Evolutionary conservation across 2,329 filamentous ascomycete genomes (phyloP).

Genomic region (Allantophomopsis cytisporea): DNA sequence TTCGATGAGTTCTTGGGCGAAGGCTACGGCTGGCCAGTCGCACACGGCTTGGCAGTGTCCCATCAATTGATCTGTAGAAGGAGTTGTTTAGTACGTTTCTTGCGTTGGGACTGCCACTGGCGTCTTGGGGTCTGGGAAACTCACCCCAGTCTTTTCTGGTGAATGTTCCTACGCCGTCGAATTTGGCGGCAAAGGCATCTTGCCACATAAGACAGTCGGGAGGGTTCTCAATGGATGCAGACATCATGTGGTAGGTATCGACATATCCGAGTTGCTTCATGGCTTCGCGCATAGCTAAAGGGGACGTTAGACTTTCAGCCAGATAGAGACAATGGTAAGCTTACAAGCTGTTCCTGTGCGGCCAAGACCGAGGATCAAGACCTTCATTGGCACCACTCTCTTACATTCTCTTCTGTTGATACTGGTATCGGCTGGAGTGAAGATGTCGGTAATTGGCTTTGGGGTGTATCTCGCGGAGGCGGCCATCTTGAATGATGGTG

Average conservation of each 20-base stretch:
- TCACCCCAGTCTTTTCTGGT: slow-evolving; percentile 48
- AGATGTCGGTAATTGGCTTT: slow-evolving; percentile 41
- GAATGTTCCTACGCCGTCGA: slow-evolving; percentile 44
- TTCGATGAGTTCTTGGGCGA: slow-evolving; percentile 56
- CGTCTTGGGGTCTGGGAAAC: too few relatives aligned
- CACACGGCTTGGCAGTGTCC: slow-evolving; percentile 54
- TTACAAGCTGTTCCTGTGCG: slow-evolving; percentile 59
- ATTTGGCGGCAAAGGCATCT: slow-evolving; percentile 51
- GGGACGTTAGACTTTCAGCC: neutral
- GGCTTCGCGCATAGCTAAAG: slow-evolving; percentile 45
- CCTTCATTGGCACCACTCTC: slow-evolving; percentile 57
- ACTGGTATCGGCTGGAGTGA: slow-evolving; percentile 47
- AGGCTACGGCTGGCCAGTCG: slow-evolving; percentile 55
- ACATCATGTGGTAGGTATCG: slow-evolving; percentile 65
- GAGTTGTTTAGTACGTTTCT: too few relatives aligned
- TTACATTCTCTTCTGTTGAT: slow-evolving; percentile 53
- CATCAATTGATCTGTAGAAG: slow-evolving; percentile 36
- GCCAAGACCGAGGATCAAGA: slow-evolving; percentile 55
- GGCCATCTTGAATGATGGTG: slow-evolving; percentile 3
- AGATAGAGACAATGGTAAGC: slow-evolving; percentile 7
- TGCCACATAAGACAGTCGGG: slow-evolving; percentile 57
- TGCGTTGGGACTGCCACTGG: too few relatives aligned
- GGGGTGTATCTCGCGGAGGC: slow-evolving; percentile 11
- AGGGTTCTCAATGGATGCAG: slow-evolving; percentile 52
- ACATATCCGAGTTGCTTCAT: slow-evolving; percentile 53